Percentiles rank a stretch among this genome's conserved stretches.
phyloP scores from a whole-genome alignment of 371 early-diverging fungal genomes.

The Apophysomyces ossiformis region DNA sequence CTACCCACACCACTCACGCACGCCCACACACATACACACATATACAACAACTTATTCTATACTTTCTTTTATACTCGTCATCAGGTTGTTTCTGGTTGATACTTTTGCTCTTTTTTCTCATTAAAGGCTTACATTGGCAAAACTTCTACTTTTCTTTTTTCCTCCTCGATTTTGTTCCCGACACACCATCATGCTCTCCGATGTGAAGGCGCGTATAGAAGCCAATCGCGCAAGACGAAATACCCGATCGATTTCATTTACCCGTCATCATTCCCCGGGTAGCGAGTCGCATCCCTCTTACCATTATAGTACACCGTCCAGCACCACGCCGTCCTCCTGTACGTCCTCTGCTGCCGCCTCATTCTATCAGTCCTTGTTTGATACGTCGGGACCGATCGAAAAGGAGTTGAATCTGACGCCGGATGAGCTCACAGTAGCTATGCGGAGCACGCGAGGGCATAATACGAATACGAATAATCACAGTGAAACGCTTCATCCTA shows the following conservation, averaged over 20 bases:
- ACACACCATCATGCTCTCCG: background rate
- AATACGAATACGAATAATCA: background rate
- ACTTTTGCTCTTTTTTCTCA: background rate
- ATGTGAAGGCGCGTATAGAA: constrained; percentile 17
- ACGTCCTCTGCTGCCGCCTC: background rate
- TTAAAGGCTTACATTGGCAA: background rate
- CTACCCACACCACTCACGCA: background rate
- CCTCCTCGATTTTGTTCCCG: background rate
- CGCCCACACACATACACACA: constrained; percentile 7
- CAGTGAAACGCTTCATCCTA: constrained; percentile 7
- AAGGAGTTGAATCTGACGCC: background rate
- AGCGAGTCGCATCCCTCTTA: constrained; percentile 9
- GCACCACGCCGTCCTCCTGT: constrained; percentile 8
- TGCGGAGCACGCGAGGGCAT: background rate
- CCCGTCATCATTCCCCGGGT: constrained; percentile 10
- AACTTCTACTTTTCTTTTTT: background rate
- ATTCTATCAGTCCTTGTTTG: background rate
- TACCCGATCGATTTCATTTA: constrained; percentile 3
- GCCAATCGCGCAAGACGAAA: constrained; percentile 12
- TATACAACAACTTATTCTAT: background rate
- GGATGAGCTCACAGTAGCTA: background rate
- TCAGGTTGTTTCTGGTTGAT: too few relatives aligned
- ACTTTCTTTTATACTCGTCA: background rate
- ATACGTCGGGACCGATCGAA: background rate
- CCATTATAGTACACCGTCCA: constrained; percentile 7